Conservation (phyloP, 148 eudicot species). For the Linanthus parryae region DNA sequence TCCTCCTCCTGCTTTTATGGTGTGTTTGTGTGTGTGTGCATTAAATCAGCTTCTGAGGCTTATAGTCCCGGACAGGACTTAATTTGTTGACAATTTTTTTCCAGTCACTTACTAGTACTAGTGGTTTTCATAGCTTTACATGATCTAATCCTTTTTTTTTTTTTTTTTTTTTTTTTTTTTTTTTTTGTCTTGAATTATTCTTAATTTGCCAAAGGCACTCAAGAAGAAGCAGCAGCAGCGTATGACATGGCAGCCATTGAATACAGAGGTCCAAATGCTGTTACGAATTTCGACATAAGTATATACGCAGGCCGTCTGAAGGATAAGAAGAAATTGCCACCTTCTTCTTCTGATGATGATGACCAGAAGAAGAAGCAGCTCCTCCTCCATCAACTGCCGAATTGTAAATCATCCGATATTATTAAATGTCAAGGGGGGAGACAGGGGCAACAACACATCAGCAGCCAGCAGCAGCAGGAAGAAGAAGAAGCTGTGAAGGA, state of each 20-base stretch:
- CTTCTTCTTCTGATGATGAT: background rate
- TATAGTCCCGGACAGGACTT: no score
- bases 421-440: background rate
- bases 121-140: background rate
- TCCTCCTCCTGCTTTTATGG: background rate
- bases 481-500: conserved; percentile 10
- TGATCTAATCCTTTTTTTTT: background rate
- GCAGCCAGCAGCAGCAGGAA: background rate
- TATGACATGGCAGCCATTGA: conserved; percentile 94
- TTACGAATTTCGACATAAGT: conserved; percentile 85
- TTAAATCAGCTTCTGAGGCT: no score
- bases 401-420: conserved; percentile 2
- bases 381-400: conserved; percentile 5
- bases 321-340: conserved; percentile 1
- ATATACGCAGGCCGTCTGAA: conserved; percentile 53
- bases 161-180: background rate
- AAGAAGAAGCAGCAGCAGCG: conserved; percentile 96
- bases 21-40: background rate
- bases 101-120: no score
- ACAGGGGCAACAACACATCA: background rate
- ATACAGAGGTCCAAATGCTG: conserved; percentile 83
- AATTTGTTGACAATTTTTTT: no score
- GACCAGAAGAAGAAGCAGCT: conserved; percentile 2
- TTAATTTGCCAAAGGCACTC: conserved; percentile 58
- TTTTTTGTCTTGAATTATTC: background rate